Evolutionary conservation across 768 basidiomycete species (phyloP), one percentile per base, ranked within the genome.

Genomic region (Mycena indigotica): DNA sequence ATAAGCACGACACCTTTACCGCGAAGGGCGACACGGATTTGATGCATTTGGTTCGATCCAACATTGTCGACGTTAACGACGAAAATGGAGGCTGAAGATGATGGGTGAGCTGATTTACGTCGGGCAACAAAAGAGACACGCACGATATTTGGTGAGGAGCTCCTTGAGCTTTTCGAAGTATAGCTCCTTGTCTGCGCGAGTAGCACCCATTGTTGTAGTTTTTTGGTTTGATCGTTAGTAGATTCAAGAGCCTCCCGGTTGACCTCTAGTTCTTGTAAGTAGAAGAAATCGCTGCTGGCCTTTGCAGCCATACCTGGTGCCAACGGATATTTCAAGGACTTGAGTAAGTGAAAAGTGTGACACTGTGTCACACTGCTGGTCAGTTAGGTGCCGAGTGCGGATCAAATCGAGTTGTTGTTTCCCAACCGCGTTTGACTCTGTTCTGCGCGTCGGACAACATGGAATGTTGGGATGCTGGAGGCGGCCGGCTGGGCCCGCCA

Each of bases 51-150:
- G 84, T 98, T 97, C 60, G 95, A 98, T 57, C 95, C 93, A 73
- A 99, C 97, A 80, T 98, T 99, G 87, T 98, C 97, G 74, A 99
- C 95, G 76, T 98, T 98, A 81, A 98, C 96, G 65, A 98, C 69
- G 84, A 99, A 98, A 79, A 99, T 93, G 57, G 96, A 96, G 69
- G 93, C 95, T 97, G 65, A n/a, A 50, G 19, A 50, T 30, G 17
- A 32, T 45, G 41, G 28, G 32, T 66, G 35, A 57, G 32, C 17
- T 35, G 8, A 28, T 21, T 48, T 58, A 39, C 57, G 32, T n/a
- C 38, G 54, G 39, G 24, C 39, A 12, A 19, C 26, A n/a, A n/a
- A 32, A 24, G 15, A n/a, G 19, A 28, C 24, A 83, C 92, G 70
- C 63, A 97, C 95, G 83, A 75, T 90, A 95, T 75, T 91, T 87